phyloP scores from a whole-genome alignment of 1,284 basidiomycete species.

The Sanghuangporus weigelae region DNA sequence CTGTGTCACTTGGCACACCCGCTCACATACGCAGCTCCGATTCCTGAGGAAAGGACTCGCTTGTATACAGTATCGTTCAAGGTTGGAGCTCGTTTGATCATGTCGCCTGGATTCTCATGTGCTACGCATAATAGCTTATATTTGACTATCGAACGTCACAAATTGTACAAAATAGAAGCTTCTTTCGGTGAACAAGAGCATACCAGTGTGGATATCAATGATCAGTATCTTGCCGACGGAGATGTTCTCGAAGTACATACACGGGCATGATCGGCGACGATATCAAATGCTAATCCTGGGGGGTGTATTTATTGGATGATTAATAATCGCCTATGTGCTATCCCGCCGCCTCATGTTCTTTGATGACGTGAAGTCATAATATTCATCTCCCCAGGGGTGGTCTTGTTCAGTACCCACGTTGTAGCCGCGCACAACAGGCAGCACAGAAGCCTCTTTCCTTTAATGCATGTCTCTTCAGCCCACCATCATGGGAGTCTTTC shows the following conservation, averaged over 20 bases:
- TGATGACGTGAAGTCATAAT: neutral
- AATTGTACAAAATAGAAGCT: neutral
- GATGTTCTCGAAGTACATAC: neutral
- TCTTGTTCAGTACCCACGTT: neutral
- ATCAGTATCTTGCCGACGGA: neutral
- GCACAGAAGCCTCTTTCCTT: neutral
- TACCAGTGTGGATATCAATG: too few species aligned
- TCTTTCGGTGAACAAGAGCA: neutral
- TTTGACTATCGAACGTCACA: neutral
- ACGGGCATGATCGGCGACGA: slow-evolving; percentile 1
- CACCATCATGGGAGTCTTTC: slow-evolving; percentile 1
- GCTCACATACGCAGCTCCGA: neutral
- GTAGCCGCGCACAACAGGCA: neutral
- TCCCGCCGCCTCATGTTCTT: neutral
- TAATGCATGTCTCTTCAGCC: neutral
- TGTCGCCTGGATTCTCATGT: neutral
- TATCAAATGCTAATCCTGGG: neutral
- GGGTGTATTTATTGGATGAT: neutral
- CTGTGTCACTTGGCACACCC: neutral
- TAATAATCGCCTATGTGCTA: neutral
- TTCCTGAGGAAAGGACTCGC: neutral
- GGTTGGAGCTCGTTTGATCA: neutral
- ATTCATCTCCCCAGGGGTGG: neutral
- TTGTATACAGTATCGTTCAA: neutral
- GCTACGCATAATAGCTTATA: neutral